A percentile compares a stretch with the other conserved stretches of the same genome.
These are phyloP conservation scores for Austropuccinia psidii DNA, from an alignment of 1,284 basidiomycete genomes.

Conservation along the genomic window DNA sequence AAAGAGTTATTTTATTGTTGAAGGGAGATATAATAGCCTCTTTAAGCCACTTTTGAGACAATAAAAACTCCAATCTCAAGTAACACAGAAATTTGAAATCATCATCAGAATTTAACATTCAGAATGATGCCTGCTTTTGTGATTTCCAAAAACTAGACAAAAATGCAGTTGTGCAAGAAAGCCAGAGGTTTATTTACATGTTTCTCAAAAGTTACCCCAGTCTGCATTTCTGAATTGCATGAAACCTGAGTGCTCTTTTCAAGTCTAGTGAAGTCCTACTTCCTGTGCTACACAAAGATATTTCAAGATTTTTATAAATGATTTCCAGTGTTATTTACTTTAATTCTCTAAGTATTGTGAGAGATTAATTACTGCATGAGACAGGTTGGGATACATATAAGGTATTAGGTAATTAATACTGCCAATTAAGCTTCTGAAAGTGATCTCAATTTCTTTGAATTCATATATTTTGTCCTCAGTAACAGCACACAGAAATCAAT, in stretches of 20 bases:
- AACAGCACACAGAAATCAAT: background rate
- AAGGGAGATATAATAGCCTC: too few relatives aligned
- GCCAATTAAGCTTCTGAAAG: background rate
- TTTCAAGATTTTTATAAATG: background rate
- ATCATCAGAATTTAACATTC: conserved; percentile 40
- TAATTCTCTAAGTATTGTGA: background rate
- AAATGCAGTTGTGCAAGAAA: background rate
- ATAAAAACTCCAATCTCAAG: conserved; percentile 50
- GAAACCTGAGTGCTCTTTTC: background rate
- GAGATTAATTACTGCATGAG: background rate
- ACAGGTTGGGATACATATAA: background rate
- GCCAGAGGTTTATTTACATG: conserved; percentile 31
- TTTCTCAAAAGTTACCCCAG: conserved; percentile 24
- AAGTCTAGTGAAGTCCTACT: background rate
- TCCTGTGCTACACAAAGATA: background rate
- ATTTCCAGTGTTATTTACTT: background rate
- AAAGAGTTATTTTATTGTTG: too few relatives aligned
- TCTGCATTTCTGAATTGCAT: conserved; percentile 25
- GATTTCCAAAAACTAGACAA: conserved; percentile 18
- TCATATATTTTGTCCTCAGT: background rate
- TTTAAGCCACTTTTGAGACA: too few relatives aligned
- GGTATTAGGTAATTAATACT: background rate
- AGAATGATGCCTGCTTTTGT: conserved; percentile 13
- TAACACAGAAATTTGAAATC: conserved; percentile 53
- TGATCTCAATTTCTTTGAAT: background rate